phyloP scores from a whole-genome alignment of 352 stramenopile genomes.

The Phytophthora pluvialis region DNA sequence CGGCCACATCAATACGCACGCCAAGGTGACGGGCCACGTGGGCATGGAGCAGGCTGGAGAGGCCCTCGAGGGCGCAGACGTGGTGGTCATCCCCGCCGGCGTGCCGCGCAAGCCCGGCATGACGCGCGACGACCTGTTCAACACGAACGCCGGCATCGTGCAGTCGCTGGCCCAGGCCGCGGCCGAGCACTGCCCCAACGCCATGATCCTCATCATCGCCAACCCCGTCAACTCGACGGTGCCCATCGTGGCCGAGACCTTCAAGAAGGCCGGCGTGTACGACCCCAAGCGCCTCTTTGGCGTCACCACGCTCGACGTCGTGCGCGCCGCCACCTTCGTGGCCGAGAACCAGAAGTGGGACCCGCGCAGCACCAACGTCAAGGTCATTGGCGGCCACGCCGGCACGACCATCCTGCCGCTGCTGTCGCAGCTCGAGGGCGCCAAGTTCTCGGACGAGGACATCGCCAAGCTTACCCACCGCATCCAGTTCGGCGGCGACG shows the following conservation, averaged over 20 bases:
- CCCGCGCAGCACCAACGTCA: slow-evolving; percentile 86
- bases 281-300: slow-evolving; percentile 97
- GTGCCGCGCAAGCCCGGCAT: slow-evolving; percentile 99
- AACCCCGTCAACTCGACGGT: slow-evolving; percentile 99
- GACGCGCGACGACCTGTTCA: slow-evolving; percentile 96
- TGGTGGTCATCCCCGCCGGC: slow-evolving; percentile 99
- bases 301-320: slow-evolving; percentile 98
- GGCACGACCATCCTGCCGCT: slow-evolving; percentile 99
- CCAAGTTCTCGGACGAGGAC: slow-evolving; percentile 94
- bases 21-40: slow-evolving; percentile 74
- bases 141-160: slow-evolving; percentile 97
- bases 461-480: slow-evolving; percentile 95
- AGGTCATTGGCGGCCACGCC: slow-evolving; percentile 98
- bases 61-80: slow-evolving; percentile 85
- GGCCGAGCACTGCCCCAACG: slow-evolving; percentile 96
- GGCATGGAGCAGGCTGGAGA: slow-evolving; percentile 83
- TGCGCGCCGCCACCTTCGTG: slow-evolving; percentile 97
- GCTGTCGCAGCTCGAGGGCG: slow-evolving; percentile 95
- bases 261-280: slow-evolving; percentile 97
- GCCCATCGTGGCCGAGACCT: slow-evolving; percentile 98
- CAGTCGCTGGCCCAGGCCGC: slow-evolving; percentile 94
- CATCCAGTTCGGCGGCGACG: slow-evolving; percentile 94
- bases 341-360: slow-evolving; percentile 80
- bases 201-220: slow-evolving; percentile 97
- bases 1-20: slow-evolving; percentile 91